These are phyloP conservation scores for Botrytis cinerea DNA, from an alignment of 2,329 filamentous ascomycete species.

Conservation along the genomic window DNA sequence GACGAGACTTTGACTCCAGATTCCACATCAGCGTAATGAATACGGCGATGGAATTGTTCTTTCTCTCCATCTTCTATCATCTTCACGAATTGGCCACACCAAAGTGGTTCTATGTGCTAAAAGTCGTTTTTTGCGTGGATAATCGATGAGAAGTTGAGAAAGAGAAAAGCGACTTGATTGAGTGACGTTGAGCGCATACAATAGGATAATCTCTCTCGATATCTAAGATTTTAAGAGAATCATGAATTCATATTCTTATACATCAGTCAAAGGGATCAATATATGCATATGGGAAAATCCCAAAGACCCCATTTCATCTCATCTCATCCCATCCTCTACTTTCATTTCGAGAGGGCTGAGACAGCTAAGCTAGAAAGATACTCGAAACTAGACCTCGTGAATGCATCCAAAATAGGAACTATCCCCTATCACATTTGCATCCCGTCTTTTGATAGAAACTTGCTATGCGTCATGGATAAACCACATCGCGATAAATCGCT, in stretches of 20 bases:
- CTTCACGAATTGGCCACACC: background rate
- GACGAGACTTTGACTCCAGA: background rate
- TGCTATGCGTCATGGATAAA: background rate
- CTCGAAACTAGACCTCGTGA: background rate
- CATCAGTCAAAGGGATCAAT: background rate
- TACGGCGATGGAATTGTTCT: background rate
- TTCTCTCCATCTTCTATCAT: constrained; percentile 1
- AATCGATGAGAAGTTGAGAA: background rate
- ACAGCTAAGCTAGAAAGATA: background rate
- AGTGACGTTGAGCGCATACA: background rate
- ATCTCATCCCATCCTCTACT: background rate
- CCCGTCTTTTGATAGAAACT: background rate
- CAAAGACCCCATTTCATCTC: background rate
- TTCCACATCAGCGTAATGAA: background rate
- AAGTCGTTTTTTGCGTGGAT: background rate
- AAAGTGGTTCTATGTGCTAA: background rate
- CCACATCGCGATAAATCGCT: background rate
- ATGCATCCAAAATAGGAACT: background rate
- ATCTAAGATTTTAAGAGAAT: background rate
- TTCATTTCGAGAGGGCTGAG: background rate
- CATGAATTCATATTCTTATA: background rate
- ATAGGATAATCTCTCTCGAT: background rate
- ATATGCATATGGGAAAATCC: background rate
- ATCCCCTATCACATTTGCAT: constrained; percentile 6
- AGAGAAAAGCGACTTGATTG: background rate